Conservation (phyloP, 441 rosid species). For the Eutrema salsugineum region DNA sequence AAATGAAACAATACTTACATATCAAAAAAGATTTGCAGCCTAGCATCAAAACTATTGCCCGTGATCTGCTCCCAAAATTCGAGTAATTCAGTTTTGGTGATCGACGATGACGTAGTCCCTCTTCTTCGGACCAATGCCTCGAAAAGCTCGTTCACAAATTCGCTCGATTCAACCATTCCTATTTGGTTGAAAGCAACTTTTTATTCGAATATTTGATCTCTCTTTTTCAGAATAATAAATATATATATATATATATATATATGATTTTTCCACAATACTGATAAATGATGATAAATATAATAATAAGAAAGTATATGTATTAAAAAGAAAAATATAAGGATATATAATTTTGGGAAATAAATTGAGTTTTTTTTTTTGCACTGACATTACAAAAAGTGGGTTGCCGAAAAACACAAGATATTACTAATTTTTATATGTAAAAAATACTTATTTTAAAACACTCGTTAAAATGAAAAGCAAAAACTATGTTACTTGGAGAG, state of each 20-base stretch:
- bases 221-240: background rate
- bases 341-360: too few species aligned
- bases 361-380: too few species aligned
- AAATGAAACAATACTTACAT: slow-evolving; percentile 39
- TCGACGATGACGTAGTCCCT: slow-evolving; percentile 38
- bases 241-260: too few species aligned
- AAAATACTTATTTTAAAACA: background rate
- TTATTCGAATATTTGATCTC: background rate
- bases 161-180: slow-evolving; percentile 77
- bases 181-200: background rate
- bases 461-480: background rate
- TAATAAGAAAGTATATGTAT: too few species aligned
- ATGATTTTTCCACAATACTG: too few species aligned
- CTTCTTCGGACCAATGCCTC: slow-evolving; percentile 69
- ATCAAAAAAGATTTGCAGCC: slow-evolving; percentile 77
- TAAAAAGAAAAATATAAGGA: too few species aligned
- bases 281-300: too few species aligned
- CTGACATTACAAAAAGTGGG: too few species aligned
- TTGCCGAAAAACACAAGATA: background rate
- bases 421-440: background rate
- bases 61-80: slow-evolving; percentile 74
- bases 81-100: slow-evolving; percentile 49
- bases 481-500: background rate
- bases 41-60: slow-evolving; percentile 61
- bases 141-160: slow-evolving; percentile 58